Base-by-base conservation (phyloP, 352 stramenopile genomes). In the Globisporangium polare region DNA sequence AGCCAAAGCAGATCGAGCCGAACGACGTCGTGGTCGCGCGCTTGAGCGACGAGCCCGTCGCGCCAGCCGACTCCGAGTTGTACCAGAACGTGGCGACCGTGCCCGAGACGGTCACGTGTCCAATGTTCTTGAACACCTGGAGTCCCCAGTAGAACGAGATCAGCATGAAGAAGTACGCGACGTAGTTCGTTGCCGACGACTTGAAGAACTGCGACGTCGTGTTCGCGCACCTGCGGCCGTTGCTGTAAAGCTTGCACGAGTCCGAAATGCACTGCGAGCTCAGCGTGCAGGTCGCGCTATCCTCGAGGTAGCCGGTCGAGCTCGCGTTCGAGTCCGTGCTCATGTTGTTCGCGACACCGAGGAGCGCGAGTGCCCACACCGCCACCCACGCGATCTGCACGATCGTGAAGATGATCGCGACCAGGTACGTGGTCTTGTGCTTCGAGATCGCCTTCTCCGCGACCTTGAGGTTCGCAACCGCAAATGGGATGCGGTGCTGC, bases 81-180 rank as follows among this genome's bases (percentile, higher is more conserved):
- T 97, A 98, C 95, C 95, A 99, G 79, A 97, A 99, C 5, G 90
- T 97, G n/a, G 87, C 94, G 17, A 98, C 90, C 0, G 90, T 97
- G 22, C 94, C 95, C 2, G 92, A 86, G 6, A 97, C 87, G 17
- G 92, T 97, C 2, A 87, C 93, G 67, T 98, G 90, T n/a, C 92
- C 75, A 37, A 98, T 73, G 69, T 99, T 98, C 75, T 92, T 93
- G 67, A 92, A 90, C 27, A 97, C 86, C 54, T 93, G 81, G 24
- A 93, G 71, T 0, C 90, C 94, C 96, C 96, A 99, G 78, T 97
- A 97, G 56, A 98, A 97, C 58, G 88, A 97, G 8, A 98, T 53
- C n/a, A 97, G 67, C 58, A 98, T 73, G 53, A 92, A 74, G 60
- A 97, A 96, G 47, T 83, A 85, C 18, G 66, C 72, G 17, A 76